phyloP scores from a whole-genome alignment of 2,329 filamentous ascomycete species.

The Paramyrothecium sp. region DNA sequence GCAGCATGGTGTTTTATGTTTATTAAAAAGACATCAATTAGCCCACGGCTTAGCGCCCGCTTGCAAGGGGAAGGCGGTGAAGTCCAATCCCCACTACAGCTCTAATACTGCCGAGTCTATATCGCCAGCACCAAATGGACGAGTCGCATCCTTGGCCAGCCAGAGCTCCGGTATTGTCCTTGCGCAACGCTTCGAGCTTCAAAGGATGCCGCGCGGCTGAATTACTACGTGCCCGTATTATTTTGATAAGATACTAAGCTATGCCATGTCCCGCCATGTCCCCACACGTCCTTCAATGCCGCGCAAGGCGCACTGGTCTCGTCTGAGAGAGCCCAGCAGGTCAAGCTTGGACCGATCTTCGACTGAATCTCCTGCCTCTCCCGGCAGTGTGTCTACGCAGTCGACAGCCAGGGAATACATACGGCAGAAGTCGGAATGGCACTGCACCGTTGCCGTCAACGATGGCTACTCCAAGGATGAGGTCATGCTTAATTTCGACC shows the following conservation, averaged over 20 bases:
- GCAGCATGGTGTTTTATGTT: too few species aligned
- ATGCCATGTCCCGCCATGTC: neutral
- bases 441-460: conserved; percentile 59
- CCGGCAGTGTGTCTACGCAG: conserved; percentile 48
- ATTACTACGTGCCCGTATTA: neutral
- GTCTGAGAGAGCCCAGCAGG: conserved; percentile 52
- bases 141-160: conserved; percentile 2
- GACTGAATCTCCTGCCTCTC: conserved; percentile 40
- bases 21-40: too few species aligned
- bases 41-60: neutral
- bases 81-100: conserved; percentile 1
- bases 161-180: neutral
- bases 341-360: conserved; percentile 43
- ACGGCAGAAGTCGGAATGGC: conserved; percentile 38
- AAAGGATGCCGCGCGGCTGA: neutral
- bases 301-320: conserved; percentile 50
- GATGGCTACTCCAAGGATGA: conserved; percentile 77
- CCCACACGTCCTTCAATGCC: conserved; percentile 32
- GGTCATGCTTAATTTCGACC: conserved; percentile 73
- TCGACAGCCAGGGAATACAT: conserved; percentile 42
- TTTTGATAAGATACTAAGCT: neutral
- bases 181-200: conserved; percentile 7
- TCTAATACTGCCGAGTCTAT: conserved; percentile 7
- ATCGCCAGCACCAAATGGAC: neutral
- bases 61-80: conserved; percentile 10